Percentiles rank a stretch among this genome's conserved stretches.
Conservation (phyloP, 768 basidiomycete genomes). For the Tylopilus rubrobrunneus region DNA sequence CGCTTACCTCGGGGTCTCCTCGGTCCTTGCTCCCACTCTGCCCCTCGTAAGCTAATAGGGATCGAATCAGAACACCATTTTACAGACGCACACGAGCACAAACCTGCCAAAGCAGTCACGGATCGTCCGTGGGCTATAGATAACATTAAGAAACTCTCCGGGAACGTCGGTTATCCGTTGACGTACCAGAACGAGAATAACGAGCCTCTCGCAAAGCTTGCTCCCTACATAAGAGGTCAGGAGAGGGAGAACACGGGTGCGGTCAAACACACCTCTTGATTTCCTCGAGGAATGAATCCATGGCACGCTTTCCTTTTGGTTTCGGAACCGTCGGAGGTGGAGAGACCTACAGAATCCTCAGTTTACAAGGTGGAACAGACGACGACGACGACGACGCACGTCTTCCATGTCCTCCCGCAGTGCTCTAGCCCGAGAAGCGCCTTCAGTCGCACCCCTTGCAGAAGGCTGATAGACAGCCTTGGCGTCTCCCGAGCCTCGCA, state of each 20-base stretch:
- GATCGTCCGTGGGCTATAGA: conserved; percentile 62
- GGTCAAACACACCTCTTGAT: conserved; percentile 72
- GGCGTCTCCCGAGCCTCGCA: conserved; percentile 48
- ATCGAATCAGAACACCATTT: conserved; percentile 2
- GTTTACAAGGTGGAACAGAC: neutral
- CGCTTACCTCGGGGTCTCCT: conserved; percentile 77
- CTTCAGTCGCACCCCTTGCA: conserved; percentile 27
- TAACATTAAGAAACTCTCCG: neutral
- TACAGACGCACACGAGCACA: conserved; percentile 19
- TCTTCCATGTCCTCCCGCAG: conserved; percentile 33
- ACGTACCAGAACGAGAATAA: conserved; percentile 63
- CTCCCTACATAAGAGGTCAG: conserved; percentile 53
- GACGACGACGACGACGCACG: conserved; percentile 20
- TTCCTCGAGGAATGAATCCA: conserved; percentile 95
- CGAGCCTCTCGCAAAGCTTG: conserved; percentile 89
- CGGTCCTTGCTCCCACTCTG: conserved; percentile 88
- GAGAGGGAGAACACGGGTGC: neutral
- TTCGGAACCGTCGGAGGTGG: conserved; percentile 57
- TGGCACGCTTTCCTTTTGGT: conserved; percentile 91
- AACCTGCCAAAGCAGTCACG: conserved; percentile 87
- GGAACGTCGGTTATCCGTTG: neutral
- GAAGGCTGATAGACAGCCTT: conserved; percentile 42
- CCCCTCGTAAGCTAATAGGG: conserved; percentile 69
- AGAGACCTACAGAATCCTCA: conserved; percentile 40
- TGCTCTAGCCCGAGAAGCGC: conserved; percentile 29